Evolutionary conservation across 208 protist species (phyloP).

Genomic region (Leishmania tarentolae): DNA sequence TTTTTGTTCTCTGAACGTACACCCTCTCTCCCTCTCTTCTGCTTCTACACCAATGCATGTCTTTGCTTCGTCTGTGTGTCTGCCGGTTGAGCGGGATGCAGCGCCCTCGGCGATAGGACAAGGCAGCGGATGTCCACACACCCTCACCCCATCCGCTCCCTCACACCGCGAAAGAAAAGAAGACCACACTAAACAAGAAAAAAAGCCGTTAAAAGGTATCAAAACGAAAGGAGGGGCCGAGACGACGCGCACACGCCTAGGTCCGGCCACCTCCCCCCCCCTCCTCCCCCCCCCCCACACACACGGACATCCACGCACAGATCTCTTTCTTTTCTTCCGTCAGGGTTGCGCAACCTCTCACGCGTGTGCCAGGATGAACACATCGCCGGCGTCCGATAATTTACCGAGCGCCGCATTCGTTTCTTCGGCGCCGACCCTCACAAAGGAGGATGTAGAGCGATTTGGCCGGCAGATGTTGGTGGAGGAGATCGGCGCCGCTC

Average conservation of each 20-base stretch:
- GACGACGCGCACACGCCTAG: background rate
- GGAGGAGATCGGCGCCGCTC: conserved; percentile 77
- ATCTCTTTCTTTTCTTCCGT: background rate
- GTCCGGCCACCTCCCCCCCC: background rate
- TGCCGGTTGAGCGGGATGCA: background rate
- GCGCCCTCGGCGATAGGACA: background rate
- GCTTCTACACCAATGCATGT: background rate
- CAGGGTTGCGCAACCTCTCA: background rate
- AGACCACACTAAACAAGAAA: background rate
- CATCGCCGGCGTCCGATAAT: background rate
- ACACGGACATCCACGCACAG: background rate
- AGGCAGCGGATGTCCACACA: background rate
- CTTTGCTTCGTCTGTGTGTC: background rate
- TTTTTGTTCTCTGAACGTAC: background rate
- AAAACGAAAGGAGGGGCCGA: background rate
- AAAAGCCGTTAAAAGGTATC: background rate
- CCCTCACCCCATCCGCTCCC: background rate
- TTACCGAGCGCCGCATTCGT: conserved; percentile 13
- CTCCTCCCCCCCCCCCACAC: too few species aligned
- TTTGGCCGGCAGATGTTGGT: conserved; percentile 91
- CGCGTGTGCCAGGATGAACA: background rate
- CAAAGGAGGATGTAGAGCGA: conserved; percentile 73
- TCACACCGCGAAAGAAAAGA: background rate
- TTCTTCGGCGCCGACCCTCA: conserved; percentile 42
- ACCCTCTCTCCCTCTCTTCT: background rate